A percentile compares a stretch with the other conserved stretches of the same genome.
phyloP scores from a whole-genome alignment of 352 stramenopile genomes.

The Pythium chondricola region DNA sequence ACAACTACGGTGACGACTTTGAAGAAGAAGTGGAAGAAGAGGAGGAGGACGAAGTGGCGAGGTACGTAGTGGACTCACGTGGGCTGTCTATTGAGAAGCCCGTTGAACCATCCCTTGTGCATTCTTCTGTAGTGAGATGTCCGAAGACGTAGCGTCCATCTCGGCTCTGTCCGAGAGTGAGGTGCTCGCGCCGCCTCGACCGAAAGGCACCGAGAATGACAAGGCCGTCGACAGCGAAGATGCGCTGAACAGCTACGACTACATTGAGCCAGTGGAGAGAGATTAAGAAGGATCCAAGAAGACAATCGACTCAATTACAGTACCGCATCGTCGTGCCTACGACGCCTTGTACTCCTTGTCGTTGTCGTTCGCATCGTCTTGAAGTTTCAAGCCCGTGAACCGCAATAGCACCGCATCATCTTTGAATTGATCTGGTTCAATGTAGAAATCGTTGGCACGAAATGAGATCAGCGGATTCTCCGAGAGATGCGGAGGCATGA shows the following conservation, averaged over 20 bases:
- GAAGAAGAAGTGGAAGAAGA: constrained; percentile 45
- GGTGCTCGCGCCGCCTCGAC: constrained; percentile 10
- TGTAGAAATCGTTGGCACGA: too few relatives aligned
- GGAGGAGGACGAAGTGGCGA: constrained; percentile 58
- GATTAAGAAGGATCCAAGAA: constrained; percentile 15
- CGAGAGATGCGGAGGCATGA: too few relatives aligned
- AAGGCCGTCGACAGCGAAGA: constrained; percentile 47
- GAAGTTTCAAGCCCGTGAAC: too few relatives aligned
- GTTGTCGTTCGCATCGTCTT: too few relatives aligned
- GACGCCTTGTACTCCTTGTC: too few relatives aligned
- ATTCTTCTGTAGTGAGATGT: constrained; percentile 36
- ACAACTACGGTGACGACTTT: constrained; percentile 80
- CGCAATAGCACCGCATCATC: too few relatives aligned
- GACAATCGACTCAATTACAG: not conserved
- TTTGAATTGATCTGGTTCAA: too few relatives aligned
- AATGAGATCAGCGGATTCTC: too few relatives aligned
- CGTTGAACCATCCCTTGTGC: not conserved
- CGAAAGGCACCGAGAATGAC: constrained; percentile 22
- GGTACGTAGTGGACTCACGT: constrained; percentile 25
- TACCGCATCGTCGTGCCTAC: too few relatives aligned
- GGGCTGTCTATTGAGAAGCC: not conserved
- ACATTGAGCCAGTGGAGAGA: constrained; percentile 68
- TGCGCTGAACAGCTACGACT: constrained; percentile 79
- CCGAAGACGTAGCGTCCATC: constrained; percentile 54
- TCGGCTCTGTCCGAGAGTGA: constrained; percentile 46